phyloP scores from a whole-genome alignment of 179 eudicot genomes.

The Sideroxylon spinosum region DNA sequence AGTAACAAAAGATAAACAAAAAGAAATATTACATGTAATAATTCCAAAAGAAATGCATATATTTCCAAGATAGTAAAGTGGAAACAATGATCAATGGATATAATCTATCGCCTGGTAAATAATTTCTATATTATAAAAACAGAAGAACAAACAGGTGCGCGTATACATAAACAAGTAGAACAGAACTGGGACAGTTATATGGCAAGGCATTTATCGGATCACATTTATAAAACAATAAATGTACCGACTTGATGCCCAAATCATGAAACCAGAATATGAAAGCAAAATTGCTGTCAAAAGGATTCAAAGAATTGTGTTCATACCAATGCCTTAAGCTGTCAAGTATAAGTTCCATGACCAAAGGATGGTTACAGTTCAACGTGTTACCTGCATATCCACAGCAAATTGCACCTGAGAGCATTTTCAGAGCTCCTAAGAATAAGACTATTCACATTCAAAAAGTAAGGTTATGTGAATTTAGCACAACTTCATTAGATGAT shows the following conservation, averaged over 20 bases:
- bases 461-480: background rate
- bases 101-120: too few relatives aligned
- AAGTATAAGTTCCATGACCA: slow-evolving; percentile 95
- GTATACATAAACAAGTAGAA: background rate
- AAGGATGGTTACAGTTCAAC: slow-evolving; percentile 93
- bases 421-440: background rate
- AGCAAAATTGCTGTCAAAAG: background rate
- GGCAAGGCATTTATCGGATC: background rate
- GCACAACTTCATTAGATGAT: background rate
- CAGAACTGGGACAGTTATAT: background rate
- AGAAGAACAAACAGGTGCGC: too few relatives aligned
- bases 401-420: slow-evolving; percentile 13
- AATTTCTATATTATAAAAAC: background rate
- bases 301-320: slow-evolving; percentile 3
- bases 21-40: background rate
- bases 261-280: background rate
- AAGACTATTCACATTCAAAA: background rate
- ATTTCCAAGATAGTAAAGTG: background rate
- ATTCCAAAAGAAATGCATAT: background rate
- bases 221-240: background rate
- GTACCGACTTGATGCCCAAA: background rate
- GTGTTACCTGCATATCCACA: slow-evolving; percentile 67
- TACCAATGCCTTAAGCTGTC: slow-evolving; percentile 99
- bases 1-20: background rate
- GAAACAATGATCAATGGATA: background rate